Conservation (phyloP, 306 rosid genomes). For the Lathyrus oleraceus region DNA sequence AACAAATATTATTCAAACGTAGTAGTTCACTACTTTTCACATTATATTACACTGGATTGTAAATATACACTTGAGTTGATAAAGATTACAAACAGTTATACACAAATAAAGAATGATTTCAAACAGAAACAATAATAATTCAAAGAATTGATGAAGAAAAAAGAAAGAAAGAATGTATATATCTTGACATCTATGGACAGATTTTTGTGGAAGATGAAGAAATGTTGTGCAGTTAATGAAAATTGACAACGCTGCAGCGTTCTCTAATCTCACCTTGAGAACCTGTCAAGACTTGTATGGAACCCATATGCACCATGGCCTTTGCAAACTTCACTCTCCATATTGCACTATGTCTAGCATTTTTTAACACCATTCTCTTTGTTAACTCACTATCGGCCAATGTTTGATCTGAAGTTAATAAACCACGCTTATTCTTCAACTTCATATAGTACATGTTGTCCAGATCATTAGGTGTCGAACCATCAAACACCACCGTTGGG, state of each 20-base stretch:
- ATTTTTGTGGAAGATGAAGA: not conserved
- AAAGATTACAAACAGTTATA: not conserved
- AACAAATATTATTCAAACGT: not conserved
- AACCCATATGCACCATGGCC: constrained; percentile 54
- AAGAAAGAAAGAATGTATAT: not conserved
- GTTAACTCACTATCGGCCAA: constrained; percentile 29
- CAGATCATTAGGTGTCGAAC: constrained; percentile 42
- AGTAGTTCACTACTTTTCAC: not conserved
- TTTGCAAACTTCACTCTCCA: constrained; percentile 43
- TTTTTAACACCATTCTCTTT: constrained; percentile 27
- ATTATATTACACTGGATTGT: not conserved
- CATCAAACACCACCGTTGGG: constrained; percentile 37
- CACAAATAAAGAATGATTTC: not conserved
- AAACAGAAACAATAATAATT: not conserved
- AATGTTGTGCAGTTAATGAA: not conserved
- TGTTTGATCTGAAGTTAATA: constrained; percentile 45
- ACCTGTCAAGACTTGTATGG: constrained; percentile 40
- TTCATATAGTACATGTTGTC: constrained; percentile 38
- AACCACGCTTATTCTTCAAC: constrained; percentile 36
- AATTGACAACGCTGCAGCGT: constrained; percentile 24
- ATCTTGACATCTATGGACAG: not conserved
- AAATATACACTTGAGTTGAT: not conserved
- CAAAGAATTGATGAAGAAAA: not conserved
- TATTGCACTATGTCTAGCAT: constrained; percentile 19
- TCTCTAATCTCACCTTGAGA: constrained; percentile 44